Base-by-base conservation (phyloP, 208 protist species). In the Leishmania arabica region DNA sequence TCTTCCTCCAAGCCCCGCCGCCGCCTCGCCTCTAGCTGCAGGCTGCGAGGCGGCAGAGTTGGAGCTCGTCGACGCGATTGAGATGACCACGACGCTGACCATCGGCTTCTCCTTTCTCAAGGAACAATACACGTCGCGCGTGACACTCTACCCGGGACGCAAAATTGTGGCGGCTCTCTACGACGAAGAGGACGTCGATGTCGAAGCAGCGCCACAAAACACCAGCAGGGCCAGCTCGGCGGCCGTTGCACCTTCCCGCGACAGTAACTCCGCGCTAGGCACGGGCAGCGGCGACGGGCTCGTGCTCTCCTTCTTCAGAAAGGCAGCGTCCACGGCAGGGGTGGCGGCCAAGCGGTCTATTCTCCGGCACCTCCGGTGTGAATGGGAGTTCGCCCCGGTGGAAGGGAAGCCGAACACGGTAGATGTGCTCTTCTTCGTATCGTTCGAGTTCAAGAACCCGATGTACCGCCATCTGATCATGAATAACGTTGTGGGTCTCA, bases 391-490 rank as follows among this genome's bases (percentile, higher is more conserved):
- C 73, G 56, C 65, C 34, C 72, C 88, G 17, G 85, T 93, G 24
- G 75, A 84, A 17, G 86, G 74, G 13, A 79, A 81, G 24, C 80
- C 83, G 37, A 85, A 90, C n/a, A 70, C 76, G 72, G 92, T 95
- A 40, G 94, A 97, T 72, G 94, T 97, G 60, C 56, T 81, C 27
- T 97, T 97, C 74, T 70, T 79, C 19, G 90, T 97, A 15, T 87
- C 90, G 3, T 95, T 97, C 69, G 90, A 93, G 78, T 96, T 97
- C 77, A 89, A 86, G 66, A 94, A 95, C 78, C 90, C 92, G 15
- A 78, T 96, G 75, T 86, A 97, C 79, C 85, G 87, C 56, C 86
- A 89, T 65, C 78, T 97, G 70, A 92, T 96, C 78, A 94, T 93
- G 90, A 88, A 85, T 27, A 93, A 96, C 60, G 84, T 96, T 6